A percentile compares a stretch with the other conserved stretches of the same genome.
phyloP scores from a whole-genome alignment of 1,139 yeast genomes.

The Spencermartinsiella ligniputridi region DNA sequence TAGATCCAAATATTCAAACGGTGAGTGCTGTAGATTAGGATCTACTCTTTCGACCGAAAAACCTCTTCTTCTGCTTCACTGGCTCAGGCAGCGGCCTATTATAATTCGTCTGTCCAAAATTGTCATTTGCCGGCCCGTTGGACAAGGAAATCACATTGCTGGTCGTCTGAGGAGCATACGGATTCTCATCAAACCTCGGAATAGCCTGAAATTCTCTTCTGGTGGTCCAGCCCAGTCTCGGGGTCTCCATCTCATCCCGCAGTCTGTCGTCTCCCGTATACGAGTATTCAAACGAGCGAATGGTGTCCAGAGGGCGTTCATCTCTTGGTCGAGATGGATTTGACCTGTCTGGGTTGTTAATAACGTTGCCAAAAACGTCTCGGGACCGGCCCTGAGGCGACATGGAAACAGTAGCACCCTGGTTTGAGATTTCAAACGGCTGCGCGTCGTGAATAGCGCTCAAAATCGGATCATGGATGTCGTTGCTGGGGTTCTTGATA shows the following conservation, averaged over 20 bases:
- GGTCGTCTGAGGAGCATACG: constrained; percentile 45
- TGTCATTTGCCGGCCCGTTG: not conserved
- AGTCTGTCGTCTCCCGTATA: constrained; percentile 80
- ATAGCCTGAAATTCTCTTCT: constrained; percentile 50
- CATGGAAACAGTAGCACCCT: constrained; percentile 40
- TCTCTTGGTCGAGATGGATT: constrained; percentile 90
- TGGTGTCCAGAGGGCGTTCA: constrained; percentile 94
- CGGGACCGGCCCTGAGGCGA: constrained; percentile 44
- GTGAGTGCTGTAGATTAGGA: constrained; percentile 18
- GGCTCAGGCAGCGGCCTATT: constrained; percentile 29
- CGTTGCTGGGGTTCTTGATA: constrained; percentile 25
- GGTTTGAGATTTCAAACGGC: constrained; percentile 79
- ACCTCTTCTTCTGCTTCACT: constrained; percentile 65
- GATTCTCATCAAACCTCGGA: constrained; percentile 37
- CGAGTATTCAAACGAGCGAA: constrained; percentile 85
- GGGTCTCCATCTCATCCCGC: constrained; percentile 76
- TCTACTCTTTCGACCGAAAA: constrained; percentile 69
- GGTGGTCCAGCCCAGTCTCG: constrained; percentile 72
- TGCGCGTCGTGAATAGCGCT: constrained; percentile 92
- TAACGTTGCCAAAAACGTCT: constrained; percentile 82
- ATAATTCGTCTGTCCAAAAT: constrained; percentile 12
- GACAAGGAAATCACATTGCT: constrained; percentile 40
- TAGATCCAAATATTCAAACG: too few relatives aligned
- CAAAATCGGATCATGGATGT: constrained; percentile 81
- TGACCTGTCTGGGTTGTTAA: constrained; percentile 71